Conservation (phyloP, 2,329 filamentous ascomycete genomes). For the Fusarium papillatum region DNA sequence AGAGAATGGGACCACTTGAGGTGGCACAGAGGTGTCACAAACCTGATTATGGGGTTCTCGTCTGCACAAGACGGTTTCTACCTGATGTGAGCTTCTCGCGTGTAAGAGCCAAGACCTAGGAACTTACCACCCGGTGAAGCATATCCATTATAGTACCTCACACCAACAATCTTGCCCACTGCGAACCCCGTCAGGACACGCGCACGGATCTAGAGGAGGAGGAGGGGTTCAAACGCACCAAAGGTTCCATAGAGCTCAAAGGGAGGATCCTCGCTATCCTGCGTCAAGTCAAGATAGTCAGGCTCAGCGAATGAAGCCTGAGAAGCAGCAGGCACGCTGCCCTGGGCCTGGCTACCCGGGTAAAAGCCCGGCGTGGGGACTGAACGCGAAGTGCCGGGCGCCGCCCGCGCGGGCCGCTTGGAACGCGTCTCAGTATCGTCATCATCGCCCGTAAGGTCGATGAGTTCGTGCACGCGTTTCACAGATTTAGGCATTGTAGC, state of each 20-base stretch:
- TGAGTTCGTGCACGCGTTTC: slow-evolving; percentile 54
- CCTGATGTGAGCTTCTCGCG: slow-evolving; percentile 14
- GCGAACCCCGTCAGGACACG: slow-evolving; percentile 17
- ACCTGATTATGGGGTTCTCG: slow-evolving; percentile 76
- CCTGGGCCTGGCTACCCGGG: slow-evolving; percentile 32
- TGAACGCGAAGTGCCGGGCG: slow-evolving; percentile 2
- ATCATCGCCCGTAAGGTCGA: slow-evolving; percentile 59
- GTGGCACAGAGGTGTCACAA: slow-evolving; percentile 29
- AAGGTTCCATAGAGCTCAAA: slow-evolving; percentile 63
- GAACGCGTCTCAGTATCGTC: slow-evolving; percentile 39
- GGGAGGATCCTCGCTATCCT: slow-evolving; percentile 55
- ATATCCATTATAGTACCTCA: slow-evolving; percentile 72
- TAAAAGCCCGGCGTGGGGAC: background rate
- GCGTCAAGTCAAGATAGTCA: slow-evolving; percentile 58
- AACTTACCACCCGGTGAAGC: slow-evolving; percentile 66
- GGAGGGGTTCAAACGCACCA: slow-evolving; percentile 46
- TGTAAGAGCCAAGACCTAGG: background rate
- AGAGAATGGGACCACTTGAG: slow-evolving; percentile 26
- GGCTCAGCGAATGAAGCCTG: slow-evolving; percentile 47
- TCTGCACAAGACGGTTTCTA: slow-evolving; percentile 69
- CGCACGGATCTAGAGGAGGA: background rate
- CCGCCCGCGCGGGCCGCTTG: slow-evolving; percentile 44
- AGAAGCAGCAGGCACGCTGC: slow-evolving; percentile 11
- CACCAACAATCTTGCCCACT: slow-evolving; percentile 66
- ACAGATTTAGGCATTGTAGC: slow-evolving; percentile 31